phyloP scores from a whole-genome alignment of 208 protist species.

The Balamuthia mandrillaris region DNA sequence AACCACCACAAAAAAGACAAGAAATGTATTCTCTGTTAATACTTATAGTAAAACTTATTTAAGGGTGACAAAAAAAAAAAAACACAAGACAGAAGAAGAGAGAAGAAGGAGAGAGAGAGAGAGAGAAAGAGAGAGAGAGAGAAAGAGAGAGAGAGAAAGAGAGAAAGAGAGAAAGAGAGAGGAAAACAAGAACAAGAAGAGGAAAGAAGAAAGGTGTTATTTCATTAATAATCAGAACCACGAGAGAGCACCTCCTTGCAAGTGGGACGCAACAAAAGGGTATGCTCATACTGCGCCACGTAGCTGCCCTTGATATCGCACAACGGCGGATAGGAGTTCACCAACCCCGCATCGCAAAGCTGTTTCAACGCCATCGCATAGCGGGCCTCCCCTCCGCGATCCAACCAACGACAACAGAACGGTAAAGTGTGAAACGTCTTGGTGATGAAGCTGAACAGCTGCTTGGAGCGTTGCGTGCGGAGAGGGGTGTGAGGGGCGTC shows the following conservation, averaged over 20 bases:
- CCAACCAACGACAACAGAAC: conserved; percentile 96
- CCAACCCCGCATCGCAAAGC: conserved; percentile 64
- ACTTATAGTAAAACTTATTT: no score
- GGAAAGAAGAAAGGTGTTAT: no score
- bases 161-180: no score
- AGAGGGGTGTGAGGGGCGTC: conserved; percentile 63
- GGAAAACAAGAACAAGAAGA: no score
- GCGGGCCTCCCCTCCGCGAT: conserved; percentile 85
- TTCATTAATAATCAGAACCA: conserved; percentile 95
- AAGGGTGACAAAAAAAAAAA: no score
- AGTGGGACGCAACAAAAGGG: conserved; percentile 87
- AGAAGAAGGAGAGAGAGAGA: no score
- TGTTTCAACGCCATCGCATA: conserved; percentile 71
- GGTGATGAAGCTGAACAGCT: conserved; percentile 68
- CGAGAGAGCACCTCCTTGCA: conserved; percentile 93
- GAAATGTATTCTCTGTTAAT: no score
- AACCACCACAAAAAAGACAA: no score
- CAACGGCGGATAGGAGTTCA: conserved; percentile 90
- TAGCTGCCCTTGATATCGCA: conserved; percentile 93
- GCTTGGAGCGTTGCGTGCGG: conserved; percentile 45
- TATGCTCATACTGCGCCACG: conserved; percentile 97
- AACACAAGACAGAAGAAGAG: no score
- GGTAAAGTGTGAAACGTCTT: conserved; percentile 91
- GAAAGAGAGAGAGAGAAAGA: no score
- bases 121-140: no score